phyloP scores from a whole-genome alignment of 345 rosid species.

The Dipteronia dyeriana region DNA sequence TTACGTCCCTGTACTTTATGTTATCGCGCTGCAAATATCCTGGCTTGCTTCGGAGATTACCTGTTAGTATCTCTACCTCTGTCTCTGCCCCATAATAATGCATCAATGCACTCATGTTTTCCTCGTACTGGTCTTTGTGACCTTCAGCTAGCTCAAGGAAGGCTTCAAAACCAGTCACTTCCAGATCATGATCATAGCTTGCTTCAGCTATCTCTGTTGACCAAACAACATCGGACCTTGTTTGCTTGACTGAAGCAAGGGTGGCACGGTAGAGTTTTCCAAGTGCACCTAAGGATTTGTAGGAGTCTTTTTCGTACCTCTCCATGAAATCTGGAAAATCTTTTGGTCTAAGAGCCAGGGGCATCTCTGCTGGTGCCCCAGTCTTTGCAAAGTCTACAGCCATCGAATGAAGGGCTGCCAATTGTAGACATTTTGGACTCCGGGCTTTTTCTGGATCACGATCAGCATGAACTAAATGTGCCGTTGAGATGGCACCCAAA shows the following conservation, averaged over 20 bases:
- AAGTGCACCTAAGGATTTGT: slow-evolving; percentile 57
- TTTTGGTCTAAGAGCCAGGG: slow-evolving; percentile 67
- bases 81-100: slow-evolving; percentile 54
- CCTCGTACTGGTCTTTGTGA: slow-evolving; percentile 59
- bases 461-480: slow-evolving; percentile 90
- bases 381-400: slow-evolving; percentile 97
- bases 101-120: slow-evolving; percentile 67
- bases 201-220: slow-evolving; percentile 39
- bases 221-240: slow-evolving; percentile 37
- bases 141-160: slow-evolving; percentile 47
- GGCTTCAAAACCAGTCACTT: slow-evolving; percentile 61
- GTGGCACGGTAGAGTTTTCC: slow-evolving; percentile 84
- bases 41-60: slow-evolving; percentile 60
- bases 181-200: slow-evolving; percentile 63
- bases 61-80: slow-evolving; percentile 92
- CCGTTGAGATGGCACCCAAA: slow-evolving; percentile 88
- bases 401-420: slow-evolving; percentile 89
- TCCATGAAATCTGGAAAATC: slow-evolving; percentile 94
- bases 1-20: slow-evolving; percentile 69
- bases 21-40: slow-evolving; percentile 72
- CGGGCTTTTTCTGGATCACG: slow-evolving; percentile 72
- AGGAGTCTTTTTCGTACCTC: slow-evolving; percentile 59
- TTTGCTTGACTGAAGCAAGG: slow-evolving; percentile 29
- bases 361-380: slow-evolving; percentile 96
- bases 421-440: slow-evolving; percentile 64